Base-by-base conservation (phyloP, 2,329 filamentous ascomycete species). In the Penicillium sp. region DNA sequence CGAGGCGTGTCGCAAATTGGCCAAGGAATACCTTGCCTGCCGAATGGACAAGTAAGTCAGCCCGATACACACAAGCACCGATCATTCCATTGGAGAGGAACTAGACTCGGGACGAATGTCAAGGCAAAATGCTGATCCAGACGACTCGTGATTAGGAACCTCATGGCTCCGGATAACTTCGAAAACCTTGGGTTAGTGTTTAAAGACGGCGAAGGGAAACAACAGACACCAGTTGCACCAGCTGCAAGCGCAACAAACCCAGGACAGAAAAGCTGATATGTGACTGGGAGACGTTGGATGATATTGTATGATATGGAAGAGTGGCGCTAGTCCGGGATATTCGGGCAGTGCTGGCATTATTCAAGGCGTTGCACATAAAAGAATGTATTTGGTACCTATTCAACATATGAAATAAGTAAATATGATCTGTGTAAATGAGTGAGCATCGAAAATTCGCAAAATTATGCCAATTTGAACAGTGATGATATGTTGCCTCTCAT, bases 141-240 rank as follows among this genome's bases (percentile, higher is more conserved):
- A 29, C n/a, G 39, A 39, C 29, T 31, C 29, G 31, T 39, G 27
- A 23, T 38, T 29, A 92, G 92, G 65, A 97, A 97, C 71, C 79
- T 99, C 33, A 99, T 99, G 94, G 92, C 92, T 8, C 91, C 85
- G 65, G 94, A 99, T 70, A 90, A 96, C 58, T 94, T 97, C 76
- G 91, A 90, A 75, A 99, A 99, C 70, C 79, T 99, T 40, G 94
- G 94, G 0, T 94, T 96, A 66, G 78, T 80, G 6, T 80, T 83
- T 58, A 81, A 84, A 44, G 74, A 76, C 25, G 63, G 68, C 4
- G 62, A 66, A 34, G 50, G 58, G 21, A 61, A 67, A 36, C 56
- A 51, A 10, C 49, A 51, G n/a, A 27, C 52, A 1, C 21, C 60
- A 13, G 27, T 54, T 19, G 45, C 51, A 40, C 36, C 55, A 40